Evolutionary conservation across 306 rosid species (phyloP).

Genomic region (Cajanus cajan): DNA sequence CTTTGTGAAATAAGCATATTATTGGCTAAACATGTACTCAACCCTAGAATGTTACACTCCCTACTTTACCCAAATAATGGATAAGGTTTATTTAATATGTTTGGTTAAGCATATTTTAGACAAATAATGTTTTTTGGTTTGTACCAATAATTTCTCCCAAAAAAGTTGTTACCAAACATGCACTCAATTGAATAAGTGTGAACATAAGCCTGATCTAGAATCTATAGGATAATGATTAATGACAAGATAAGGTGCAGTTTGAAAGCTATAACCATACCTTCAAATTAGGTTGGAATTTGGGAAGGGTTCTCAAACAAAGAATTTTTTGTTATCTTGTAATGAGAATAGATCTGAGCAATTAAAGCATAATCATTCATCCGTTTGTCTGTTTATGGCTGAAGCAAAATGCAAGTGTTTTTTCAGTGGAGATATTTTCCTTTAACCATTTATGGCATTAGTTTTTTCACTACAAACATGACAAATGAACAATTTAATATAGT

Average conservation of each 20-base stretch:
- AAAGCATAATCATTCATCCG: neutral
- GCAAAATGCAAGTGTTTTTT: neutral
- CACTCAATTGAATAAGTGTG: too few relatives aligned
- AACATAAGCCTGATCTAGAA: too few relatives aligned
- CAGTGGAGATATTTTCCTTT: neutral
- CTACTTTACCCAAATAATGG: too few relatives aligned
- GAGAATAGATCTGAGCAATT: neutral
- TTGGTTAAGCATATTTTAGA: neutral
- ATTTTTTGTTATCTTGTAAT: neutral
- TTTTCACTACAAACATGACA: neutral
- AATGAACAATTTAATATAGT: neutral
- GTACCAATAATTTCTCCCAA: too few relatives aligned
- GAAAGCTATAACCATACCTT: neutral
- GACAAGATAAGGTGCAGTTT: neutral
- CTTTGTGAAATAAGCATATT: too few relatives aligned
- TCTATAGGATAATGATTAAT: neutral
- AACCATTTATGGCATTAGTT: neutral
- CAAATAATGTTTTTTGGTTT: neutral
- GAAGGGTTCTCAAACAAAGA: neutral
- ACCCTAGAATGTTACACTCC: too few relatives aligned
- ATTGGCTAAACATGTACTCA: too few relatives aligned
- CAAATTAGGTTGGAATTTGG: constrained; percentile 1
- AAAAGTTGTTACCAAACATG: too few relatives aligned
- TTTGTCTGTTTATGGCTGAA: neutral
- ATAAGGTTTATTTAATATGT: neutral